Conservation (phyloP, 1,284 basidiomycete species). For the Leccinum holopus region DNA sequence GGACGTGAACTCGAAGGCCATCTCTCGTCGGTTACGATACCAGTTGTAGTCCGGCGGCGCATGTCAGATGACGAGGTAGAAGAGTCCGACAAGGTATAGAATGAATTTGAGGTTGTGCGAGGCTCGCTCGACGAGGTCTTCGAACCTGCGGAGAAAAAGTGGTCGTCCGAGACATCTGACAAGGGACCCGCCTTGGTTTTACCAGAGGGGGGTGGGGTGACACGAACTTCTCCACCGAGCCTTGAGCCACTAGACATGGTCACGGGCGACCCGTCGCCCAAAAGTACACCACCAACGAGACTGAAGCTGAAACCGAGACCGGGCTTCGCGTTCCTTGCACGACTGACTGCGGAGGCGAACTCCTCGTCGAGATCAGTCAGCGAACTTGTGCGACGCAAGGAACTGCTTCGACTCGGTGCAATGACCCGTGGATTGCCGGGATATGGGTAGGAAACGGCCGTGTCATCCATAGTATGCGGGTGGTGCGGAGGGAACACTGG, state of each 20-base stretch:
- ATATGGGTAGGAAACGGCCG: slow-evolving; percentile 61
- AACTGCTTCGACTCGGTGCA: slow-evolving; percentile 58
- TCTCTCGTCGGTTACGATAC: slow-evolving; percentile 38
- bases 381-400: slow-evolving; percentile 65
- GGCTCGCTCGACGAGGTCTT: slow-evolving; percentile 34
- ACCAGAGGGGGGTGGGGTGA: slow-evolving; percentile 61
- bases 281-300: slow-evolving; percentile 37
- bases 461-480: slow-evolving; percentile 67
- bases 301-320: slow-evolving; percentile 47
- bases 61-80: slow-evolving; percentile 30
- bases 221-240: slow-evolving; percentile 49
- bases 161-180: slow-evolving; percentile 53
- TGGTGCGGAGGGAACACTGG: slow-evolving; percentile 53
- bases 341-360: slow-evolving; percentile 51
- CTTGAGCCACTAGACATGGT: slow-evolving; percentile 52
- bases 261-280: slow-evolving; percentile 49
- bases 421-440: slow-evolving; percentile 69
- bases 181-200: slow-evolving; percentile 40
- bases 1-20: slow-evolving; percentile 39
- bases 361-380: slow-evolving; percentile 74
- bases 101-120: slow-evolving; percentile 38
- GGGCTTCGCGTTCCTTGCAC: slow-evolving; percentile 44
- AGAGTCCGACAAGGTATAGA: slow-evolving; percentile 30
- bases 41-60: slow-evolving; percentile 35
- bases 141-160: slow-evolving; percentile 55